These are phyloP conservation scores for Lotus japonicus DNA, from an alignment of 306 rosid genomes.

Conservation along the genomic window DNA sequence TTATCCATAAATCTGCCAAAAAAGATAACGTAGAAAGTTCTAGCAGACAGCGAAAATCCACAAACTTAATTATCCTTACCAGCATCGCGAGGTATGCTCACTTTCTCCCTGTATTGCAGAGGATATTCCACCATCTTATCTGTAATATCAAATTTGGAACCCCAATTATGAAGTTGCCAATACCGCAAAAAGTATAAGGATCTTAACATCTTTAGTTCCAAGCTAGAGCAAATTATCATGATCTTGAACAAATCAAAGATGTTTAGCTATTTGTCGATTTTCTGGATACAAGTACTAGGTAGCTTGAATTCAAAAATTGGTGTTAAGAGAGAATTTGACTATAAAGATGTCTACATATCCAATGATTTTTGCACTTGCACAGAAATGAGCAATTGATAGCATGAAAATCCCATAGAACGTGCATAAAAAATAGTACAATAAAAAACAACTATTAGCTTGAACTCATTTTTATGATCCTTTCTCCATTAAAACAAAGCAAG, in stretches of 20 bases:
- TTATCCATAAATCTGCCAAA: not conserved
- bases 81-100: conserved; percentile 50
- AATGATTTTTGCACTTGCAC: not conserved
- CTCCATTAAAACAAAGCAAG: not conserved
- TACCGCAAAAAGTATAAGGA: not conserved
- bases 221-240: not conserved
- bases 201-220: not conserved
- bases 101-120: conserved; percentile 64
- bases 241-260: conserved; percentile 1
- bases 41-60: conserved; percentile 9
- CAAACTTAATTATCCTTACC: conserved; percentile 39
- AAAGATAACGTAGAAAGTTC: conserved; percentile 1
- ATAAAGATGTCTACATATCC: not conserved
- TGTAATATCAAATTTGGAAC: conserved; percentile 32
- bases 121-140: conserved; percentile 66
- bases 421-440: not conserved
- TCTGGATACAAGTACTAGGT: not conserved
- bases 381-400: not conserved
- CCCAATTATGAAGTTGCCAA: conserved; percentile 15
- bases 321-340: not conserved
- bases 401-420: not conserved
- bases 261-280: not conserved
- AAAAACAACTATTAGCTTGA: conserved; percentile 6
- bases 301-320: not conserved
- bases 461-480: not conserved